A percentile compares a stretch with the other conserved stretches of the same genome.
Evolutionary conservation across 306 rosid genomes (phyloP).

Genomic region (Gleditsia sinensis): DNA sequence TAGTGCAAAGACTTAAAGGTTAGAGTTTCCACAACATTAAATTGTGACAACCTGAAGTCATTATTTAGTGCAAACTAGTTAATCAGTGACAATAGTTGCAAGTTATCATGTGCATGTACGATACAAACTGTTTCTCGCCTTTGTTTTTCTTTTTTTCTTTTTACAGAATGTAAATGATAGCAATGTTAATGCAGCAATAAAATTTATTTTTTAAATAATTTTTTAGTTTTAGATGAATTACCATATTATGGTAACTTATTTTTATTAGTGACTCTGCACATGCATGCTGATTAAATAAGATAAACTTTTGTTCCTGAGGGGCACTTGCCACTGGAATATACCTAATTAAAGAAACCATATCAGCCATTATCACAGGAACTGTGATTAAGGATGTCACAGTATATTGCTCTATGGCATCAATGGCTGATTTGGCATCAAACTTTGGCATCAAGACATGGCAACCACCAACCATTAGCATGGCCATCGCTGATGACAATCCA

Average conservation of each 20-base stretch:
- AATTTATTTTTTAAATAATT: neutral
- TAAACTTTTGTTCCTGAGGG: neutral
- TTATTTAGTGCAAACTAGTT: conserved; percentile 14
- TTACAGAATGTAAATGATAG: neutral
- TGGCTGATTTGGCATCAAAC: conserved; percentile 64
- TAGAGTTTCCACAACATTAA: neutral
- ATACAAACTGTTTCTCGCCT: too few relatives aligned
- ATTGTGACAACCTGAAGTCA: neutral
- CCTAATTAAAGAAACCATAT: conserved; percentile 62
- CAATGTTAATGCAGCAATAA: neutral
- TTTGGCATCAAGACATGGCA: conserved; percentile 80
- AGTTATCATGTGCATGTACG: neutral
- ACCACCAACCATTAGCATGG: conserved; percentile 83
- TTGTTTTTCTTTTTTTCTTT: too few relatives aligned
- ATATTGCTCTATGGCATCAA: conserved; percentile 54
- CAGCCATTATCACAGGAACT: conserved; percentile 89
- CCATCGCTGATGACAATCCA: conserved; percentile 86
- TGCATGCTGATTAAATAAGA: neutral
- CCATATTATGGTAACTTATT: neutral
- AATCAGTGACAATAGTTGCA: neutral
- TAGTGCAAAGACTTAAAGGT: neutral
- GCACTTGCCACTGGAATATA: conserved; percentile 27
- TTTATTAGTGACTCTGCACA: neutral
- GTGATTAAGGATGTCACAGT: conserved; percentile 82
- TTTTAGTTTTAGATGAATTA: neutral